Base-by-base conservation (phyloP, 306 rosid species). In the Pyrus bretschneideri region DNA sequence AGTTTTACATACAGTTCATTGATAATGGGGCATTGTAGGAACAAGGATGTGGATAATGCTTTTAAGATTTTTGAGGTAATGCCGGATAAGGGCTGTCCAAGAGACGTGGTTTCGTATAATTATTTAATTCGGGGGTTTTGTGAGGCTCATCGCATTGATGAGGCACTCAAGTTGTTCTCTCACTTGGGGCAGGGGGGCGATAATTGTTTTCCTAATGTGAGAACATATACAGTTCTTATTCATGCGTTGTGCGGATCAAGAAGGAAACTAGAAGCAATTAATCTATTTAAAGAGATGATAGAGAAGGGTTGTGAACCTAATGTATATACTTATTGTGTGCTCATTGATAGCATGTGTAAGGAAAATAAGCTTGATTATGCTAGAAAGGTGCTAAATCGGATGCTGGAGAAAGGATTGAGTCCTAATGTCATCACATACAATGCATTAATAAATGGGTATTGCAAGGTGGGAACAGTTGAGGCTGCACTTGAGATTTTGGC, bases 11-110 rank as follows among this genome's bases (percentile, higher is more conserved):
- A 83, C 74, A 85, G 86, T 76, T 90, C 88, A 4, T 87, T 93
- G 90, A 86, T 85, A 81, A 74, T 89, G 87, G 91, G 98, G 76
- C 85, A 89, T 69, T 90, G 97, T 83, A 88, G 83, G 74, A 86
- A 62, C 63, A 78, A 78, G 76, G 79, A 38, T 55, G 64, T 89
- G 70, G 91, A 75, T 74, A 73, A 59, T 78, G 97, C 93, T 68
- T 69, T 27, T 80, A 69, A 72, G 66, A 82, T 88, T 54, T 92
- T 92, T 70, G 19, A 74, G 85, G 51, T 83, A 31, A 89, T 89
- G 90, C 80, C 80, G 3, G 71, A 58, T 62, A 75, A 60, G 55
- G 76, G 76, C 70, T 81, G 80, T 73, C 76, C 49, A 23, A 80
- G 92, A 83, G 85, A 84, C 70, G 88, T 69, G 81, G 88, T 80